Percentiles rank a stretch among this genome's conserved stretches.
Conservation (phyloP, 2,329 filamentous ascomycete genomes). For the Nannizziopsis arthrosporioides region DNA sequence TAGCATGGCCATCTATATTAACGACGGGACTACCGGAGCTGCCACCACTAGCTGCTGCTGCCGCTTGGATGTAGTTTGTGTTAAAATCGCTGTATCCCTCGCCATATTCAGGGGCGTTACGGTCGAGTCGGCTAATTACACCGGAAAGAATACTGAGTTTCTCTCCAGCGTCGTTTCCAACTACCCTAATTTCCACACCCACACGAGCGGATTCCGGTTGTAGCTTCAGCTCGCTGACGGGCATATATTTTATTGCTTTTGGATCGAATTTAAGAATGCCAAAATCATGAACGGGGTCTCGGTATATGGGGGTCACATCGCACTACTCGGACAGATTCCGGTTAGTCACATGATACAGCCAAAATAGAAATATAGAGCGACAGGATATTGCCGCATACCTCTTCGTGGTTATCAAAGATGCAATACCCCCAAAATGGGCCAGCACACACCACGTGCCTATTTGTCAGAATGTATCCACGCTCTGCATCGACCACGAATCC, state of each 20-base stretch:
- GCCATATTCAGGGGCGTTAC: conserved; percentile 94
- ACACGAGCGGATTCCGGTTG: conserved; percentile 77
- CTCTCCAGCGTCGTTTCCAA: conserved; percentile 96
- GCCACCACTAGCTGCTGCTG: conserved; percentile 88
- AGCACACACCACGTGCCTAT: conserved; percentile 84
- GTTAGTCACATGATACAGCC: neutral
- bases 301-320: conserved; percentile 91
- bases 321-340: conserved; percentile 44
- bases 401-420: conserved; percentile 97
- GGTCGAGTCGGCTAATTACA: conserved; percentile 88
- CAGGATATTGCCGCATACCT: conserved; percentile 33
- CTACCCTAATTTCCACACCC: conserved; percentile 87
- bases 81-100: conserved; percentile 98
- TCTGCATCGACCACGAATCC: conserved; percentile 96
- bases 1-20: conserved; percentile 81
- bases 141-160: conserved; percentile 96
- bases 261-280: conserved; percentile 94
- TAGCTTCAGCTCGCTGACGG: conserved; percentile 64
- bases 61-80: conserved; percentile 92
- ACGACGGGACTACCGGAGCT: conserved; percentile 98
- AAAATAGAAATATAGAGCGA: neutral
- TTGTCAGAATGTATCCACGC: conserved; percentile 77
- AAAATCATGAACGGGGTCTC: conserved; percentile 96
- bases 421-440: conserved; percentile 97
- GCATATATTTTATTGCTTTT: conserved; percentile 94